Evolutionary conservation across 2,329 filamentous ascomycete species (phyloP), one percentile per base, ranked within the genome.

Genomic region (Epichloe glyceriae): DNA sequence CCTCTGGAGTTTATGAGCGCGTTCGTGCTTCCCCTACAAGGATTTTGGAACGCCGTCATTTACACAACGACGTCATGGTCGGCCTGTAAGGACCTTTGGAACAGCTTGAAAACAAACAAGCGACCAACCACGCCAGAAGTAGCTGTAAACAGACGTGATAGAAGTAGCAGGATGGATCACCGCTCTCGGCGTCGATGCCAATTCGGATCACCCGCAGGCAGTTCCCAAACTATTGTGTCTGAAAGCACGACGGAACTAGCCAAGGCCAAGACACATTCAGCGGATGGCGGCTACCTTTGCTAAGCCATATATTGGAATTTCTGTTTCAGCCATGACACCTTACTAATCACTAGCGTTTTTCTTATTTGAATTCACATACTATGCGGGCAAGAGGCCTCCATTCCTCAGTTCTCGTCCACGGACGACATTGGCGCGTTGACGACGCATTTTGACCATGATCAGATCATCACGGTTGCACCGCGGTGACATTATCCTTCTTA

Each of bases 21-120:
- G 0, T 75, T 88, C 40, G 86, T 93, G 1, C 73, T 94, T 8
- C 87, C 88, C 0, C 73, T 89, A 0, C 88, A 94, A 62, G 88
- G 88, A 0, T 86, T 90, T 60, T 93, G 87, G 86, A 94, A 94
- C 63, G 79, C 82, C 17, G 65, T 86, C 52, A 88, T 94, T 57
- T 94, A 93, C 65, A 67, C 80, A 15, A 74, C 78, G 11, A 88
- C 85, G 1, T 87, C 83, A 5, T 79, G 80, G 73, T 67, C 76
- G 47, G 82, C 82, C 0, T 82, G 80, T 61, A 75, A 74, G 61
- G 66, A 67, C 34, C 64, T 80, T 30, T 66, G 63, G 49, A 58
- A 60, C 10, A 70, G 73, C 45, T 51, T 73, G n/a, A 53, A 57
- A 45, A 52, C 56, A 48, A 58, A 58, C 12, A 61, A 56, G 38